phyloP scores from a whole-genome alignment of 2,329 filamentous ascomycete species.

The Rhynchosporium graminicola region DNA sequence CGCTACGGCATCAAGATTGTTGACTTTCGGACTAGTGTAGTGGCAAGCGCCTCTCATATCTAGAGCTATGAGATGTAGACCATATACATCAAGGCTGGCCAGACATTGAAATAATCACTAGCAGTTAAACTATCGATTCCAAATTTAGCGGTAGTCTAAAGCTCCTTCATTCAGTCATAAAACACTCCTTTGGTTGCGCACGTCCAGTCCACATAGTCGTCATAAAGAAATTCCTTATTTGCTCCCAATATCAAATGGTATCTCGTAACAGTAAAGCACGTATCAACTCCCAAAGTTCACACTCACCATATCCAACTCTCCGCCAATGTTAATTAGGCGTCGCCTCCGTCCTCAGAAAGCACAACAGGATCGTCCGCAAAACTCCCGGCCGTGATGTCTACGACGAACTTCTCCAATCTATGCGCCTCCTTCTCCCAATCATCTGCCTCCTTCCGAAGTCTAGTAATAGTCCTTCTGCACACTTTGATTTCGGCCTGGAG shows the following conservation, averaged over 20 bases:
- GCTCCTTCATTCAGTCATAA: too few species aligned
- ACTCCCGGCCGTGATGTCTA: not conserved
- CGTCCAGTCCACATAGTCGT: too few species aligned
- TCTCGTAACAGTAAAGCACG: not conserved
- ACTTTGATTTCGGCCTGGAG: not conserved
- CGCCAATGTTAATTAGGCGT: not conserved
- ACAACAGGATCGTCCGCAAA: not conserved
- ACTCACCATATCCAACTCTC: not conserved
- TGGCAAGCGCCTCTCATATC: too few species aligned
- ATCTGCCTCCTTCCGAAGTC: conserved; percentile 3
- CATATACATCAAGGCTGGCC: too few species aligned
- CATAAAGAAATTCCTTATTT: not conserved
- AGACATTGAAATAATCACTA: too few species aligned
- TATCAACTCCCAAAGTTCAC: not conserved
- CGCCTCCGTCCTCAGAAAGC: not conserved
- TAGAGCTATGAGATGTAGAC: too few species aligned
- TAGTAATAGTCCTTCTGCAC: conserved; percentile 11
- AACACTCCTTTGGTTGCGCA: too few species aligned
- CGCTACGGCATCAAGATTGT: too few species aligned
- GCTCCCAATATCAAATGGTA: conserved; percentile 3
- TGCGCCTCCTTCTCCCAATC: not conserved
- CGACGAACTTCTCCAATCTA: not conserved
- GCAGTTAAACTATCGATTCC: too few species aligned
- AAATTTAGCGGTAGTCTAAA: too few species aligned
- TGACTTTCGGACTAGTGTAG: too few species aligned